These are phyloP conservation scores for Trypanosomatidae sp. DNA, from an alignment of 208 protist genomes.

Conservation along the genomic window DNA sequence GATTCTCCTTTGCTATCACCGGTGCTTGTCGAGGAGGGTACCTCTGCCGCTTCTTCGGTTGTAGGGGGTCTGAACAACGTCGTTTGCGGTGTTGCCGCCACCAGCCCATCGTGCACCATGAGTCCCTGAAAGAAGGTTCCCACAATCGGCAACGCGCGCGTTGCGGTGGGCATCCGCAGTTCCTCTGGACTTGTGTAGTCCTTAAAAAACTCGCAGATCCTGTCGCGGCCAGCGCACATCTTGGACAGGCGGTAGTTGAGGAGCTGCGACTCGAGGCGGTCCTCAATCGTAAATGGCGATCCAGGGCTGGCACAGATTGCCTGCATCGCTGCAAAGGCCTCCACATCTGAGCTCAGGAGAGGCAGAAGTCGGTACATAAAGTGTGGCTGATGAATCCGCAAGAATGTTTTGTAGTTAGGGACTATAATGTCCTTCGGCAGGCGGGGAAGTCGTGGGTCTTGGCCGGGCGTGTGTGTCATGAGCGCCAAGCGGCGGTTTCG, in stretches of 20 bases:
- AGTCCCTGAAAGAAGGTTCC: slow-evolving; percentile 61
- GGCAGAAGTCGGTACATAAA: slow-evolving; percentile 83
- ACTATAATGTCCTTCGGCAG: slow-evolving; percentile 71
- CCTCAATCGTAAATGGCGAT: slow-evolving; percentile 62
- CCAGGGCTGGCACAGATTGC: slow-evolving; percentile 51
- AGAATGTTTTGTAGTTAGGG: slow-evolving; percentile 53
- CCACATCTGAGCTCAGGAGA: slow-evolving; percentile 59
- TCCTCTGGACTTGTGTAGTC: slow-evolving; percentile 40
- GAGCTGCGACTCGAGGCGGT: slow-evolving; percentile 50
- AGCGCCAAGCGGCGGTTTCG: slow-evolving; percentile 67
- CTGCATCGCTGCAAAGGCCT: slow-evolving; percentile 74
- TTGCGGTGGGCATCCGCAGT: slow-evolving; percentile 40
- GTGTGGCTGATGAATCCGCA: slow-evolving; percentile 67
- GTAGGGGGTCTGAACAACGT: neutral
- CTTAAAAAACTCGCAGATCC: slow-evolving; percentile 68
- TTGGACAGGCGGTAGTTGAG: slow-evolving; percentile 55
- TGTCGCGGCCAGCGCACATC: slow-evolving; percentile 43
- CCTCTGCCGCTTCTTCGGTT: neutral
- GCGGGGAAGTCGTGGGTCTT: slow-evolving; percentile 23
- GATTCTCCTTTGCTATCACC: neutral
- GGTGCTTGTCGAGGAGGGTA: neutral
- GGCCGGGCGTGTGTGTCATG: slow-evolving; percentile 52
- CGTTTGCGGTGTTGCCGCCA: neutral
- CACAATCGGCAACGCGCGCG: slow-evolving; percentile 54
- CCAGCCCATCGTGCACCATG: slow-evolving; percentile 24